Evolutionary conservation across 352 stramenopile species (phyloP).

Genomic region (Detonula confervacea): DNA sequence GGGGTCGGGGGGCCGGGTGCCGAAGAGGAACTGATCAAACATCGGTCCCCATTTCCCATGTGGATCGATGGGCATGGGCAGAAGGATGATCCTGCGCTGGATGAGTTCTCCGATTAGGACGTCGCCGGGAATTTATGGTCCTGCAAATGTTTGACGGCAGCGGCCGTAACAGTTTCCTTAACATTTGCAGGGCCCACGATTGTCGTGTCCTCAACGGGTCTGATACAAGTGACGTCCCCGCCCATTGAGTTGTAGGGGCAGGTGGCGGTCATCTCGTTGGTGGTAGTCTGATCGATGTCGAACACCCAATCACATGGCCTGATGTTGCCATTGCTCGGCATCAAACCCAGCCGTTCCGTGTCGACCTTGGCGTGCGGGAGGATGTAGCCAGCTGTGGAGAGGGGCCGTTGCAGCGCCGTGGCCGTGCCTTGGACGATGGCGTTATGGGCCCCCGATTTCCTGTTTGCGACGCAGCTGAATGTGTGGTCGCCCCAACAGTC

Average conservation of each 20-base stretch:
- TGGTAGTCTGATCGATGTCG: background rate
- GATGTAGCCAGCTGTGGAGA: slow-evolving; percentile 21
- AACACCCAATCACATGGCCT: background rate
- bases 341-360: background rate
- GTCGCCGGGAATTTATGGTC: too few species aligned
- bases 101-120: too few species aligned
- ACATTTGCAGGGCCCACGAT: background rate
- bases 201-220: background rate
- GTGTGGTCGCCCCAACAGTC: slow-evolving; percentile 12
- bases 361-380: background rate
- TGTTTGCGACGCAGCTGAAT: background rate
- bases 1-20: too few species aligned
- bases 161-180: background rate
- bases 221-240: background rate
- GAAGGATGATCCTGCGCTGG: too few species aligned
- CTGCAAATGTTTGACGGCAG: slow-evolving; percentile 8
- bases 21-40: too few species aligned
- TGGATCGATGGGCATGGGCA: too few species aligned
- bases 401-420: background rate
- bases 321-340: background rate
- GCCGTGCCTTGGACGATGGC: slow-evolving; percentile 9
- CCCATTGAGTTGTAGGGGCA: background rate
- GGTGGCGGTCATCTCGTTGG: background rate
- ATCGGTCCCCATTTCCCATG: too few species aligned
- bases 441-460: slow-evolving; percentile 22